Base-by-base conservation (phyloP, 495 filamentous ascomycete genomes). In the Aspergillus funiculosus region DNA sequence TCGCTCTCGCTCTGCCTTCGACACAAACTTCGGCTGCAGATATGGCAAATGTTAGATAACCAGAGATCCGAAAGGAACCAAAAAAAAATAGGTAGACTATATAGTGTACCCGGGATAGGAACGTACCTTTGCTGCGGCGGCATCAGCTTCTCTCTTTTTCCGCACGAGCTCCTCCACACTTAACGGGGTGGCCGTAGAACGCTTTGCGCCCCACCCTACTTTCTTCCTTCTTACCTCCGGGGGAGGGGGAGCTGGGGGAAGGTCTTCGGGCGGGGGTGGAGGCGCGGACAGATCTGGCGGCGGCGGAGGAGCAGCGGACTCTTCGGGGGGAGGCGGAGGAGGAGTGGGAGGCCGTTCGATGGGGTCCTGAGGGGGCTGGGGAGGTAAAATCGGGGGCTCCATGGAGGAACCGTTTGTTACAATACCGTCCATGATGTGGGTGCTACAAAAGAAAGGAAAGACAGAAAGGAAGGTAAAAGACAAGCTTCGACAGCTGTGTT, bases 1-100 rank as follows among this genome's bases (percentile, higher is more conserved):
- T 39, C 81, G 80, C 61, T 97, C 94, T 28, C 92, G 81, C 61
- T 96, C 77, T 25, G 85, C 85, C 72, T 90, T 95, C 2, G 87
- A 84, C 8, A 98, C 67, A 61, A 95, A 98, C 69, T 91, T 90
- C 3, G 94, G 94, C 79, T 94, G 59, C 25, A 59, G n/a, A 28
- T 39, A 42, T 14, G 42, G 29, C 54, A 47, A 54, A 50, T 24
- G 51, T 38, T 30, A 48, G 47, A 48, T 48, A 50, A 54, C 52
- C 41, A 57, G 17, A 17, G 25, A 44, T 38, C 26, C 7, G 25
- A 30, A 4, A 30, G 11, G 3, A 7, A 36, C 6, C 13, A 19
- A 5, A 17, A 8, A 19, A 17, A 19, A 13, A 14, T 21, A 5
- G 9, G 14, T 15, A 15, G 13, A 42, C 39, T 11, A n/a, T 21